These are phyloP conservation scores for Chlorella sp. DNA, from an alignment of 139 green algal genomes.

Conservation along the genomic window DNA sequence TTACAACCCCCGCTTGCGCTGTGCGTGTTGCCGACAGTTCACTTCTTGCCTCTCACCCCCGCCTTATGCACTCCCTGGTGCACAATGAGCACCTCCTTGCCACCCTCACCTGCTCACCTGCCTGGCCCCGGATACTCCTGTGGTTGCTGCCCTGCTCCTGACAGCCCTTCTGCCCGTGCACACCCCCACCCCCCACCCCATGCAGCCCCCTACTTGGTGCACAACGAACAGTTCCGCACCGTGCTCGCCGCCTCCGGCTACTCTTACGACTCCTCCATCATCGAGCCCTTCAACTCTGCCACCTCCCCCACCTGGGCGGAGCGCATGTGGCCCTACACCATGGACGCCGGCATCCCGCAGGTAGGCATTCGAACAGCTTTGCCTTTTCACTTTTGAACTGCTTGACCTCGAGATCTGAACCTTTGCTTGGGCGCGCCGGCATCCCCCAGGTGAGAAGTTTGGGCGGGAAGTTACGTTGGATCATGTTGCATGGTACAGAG, in stretches of 20 bases:
- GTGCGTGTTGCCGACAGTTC: no score
- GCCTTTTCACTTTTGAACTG: no score
- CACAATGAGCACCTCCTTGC: slow-evolving; percentile 10
- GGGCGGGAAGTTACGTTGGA: no score
- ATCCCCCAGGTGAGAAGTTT: slow-evolving; percentile 20
- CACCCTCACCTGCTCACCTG: no score
- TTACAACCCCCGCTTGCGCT: no score
- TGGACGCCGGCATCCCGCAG: slow-evolving; percentile 38
- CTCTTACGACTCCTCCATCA: slow-evolving; percentile 31
- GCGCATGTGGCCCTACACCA: slow-evolving; percentile 31
- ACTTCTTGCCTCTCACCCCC: no score
- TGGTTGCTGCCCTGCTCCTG: no score
- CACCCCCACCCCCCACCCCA: not conserved
- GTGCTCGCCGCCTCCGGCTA: not conserved
- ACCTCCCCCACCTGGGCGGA: slow-evolving; percentile 4
- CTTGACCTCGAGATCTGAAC: no score
- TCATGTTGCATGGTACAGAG: no score
- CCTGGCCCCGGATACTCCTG: not conserved
- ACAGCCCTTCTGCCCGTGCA: not conserved
- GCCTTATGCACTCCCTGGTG: slow-evolving; percentile 4
- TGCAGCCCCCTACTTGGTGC: slow-evolving; percentile 33
- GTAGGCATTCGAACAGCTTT: not conserved
- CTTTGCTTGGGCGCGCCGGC: no score
- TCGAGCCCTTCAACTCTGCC: slow-evolving; percentile 18
- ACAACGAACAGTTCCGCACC: slow-evolving; percentile 3